phyloP scores from a whole-genome alignment of 306 rosid species.

The Cucurbita maxima region DNA sequence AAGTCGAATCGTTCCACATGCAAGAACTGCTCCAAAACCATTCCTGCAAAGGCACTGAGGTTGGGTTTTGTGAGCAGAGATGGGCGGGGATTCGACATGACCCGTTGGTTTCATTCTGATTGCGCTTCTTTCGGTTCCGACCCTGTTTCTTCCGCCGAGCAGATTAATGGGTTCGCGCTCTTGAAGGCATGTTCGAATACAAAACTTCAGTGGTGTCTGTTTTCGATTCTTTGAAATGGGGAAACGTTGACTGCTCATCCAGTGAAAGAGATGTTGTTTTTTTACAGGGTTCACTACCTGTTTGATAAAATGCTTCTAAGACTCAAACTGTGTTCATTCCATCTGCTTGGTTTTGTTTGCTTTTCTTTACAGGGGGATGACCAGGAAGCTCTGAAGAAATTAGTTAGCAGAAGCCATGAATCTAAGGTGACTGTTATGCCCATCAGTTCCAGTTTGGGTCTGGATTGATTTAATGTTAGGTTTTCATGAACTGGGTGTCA shows the following conservation, averaged over 20 bases:
- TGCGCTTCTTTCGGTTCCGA: conserved; percentile 32
- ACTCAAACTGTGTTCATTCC: neutral
- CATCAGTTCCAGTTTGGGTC: too few relatives aligned
- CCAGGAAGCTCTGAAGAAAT: conserved; percentile 49
- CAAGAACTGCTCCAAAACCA: conserved; percentile 39
- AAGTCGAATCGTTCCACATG: conserved; percentile 46
- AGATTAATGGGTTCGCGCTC: conserved; percentile 37
- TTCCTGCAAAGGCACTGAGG: conserved; percentile 28
- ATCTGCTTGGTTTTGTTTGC: neutral
- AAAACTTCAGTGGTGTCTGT: neutral
- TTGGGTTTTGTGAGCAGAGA: conserved; percentile 36
- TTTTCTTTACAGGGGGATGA: conserved; percentile 34
- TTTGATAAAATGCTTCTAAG: neutral
- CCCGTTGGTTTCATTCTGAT: conserved; percentile 52
- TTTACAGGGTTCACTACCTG: neutral
- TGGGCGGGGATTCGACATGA: conserved; percentile 20
- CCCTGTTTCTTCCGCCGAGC: conserved; percentile 15
- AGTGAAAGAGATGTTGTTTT: neutral
- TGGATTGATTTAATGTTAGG: too few relatives aligned
- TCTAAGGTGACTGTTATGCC: conserved; percentile 12
- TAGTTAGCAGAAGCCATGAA: conserved; percentile 24
- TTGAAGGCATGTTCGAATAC: conserved; percentile 25
- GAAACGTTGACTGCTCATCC: neutral
- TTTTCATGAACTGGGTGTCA: too few relatives aligned
- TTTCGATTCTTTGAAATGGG: neutral